These are phyloP conservation scores for Chenopodium quinoa DNA, from an alignment of 148 eudicot species.

Conservation along the genomic window DNA sequence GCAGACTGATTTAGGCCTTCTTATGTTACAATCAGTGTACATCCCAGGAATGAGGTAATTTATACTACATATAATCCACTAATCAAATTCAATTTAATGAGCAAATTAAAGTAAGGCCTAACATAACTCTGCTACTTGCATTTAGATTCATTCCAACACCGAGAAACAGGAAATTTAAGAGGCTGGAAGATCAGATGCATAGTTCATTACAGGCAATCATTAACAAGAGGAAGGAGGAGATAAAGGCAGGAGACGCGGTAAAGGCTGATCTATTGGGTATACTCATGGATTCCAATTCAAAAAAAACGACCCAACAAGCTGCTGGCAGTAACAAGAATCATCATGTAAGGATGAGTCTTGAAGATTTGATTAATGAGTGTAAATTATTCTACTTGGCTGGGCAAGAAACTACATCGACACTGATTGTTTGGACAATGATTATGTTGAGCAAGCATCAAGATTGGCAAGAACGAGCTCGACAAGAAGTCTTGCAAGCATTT, in stretches of 20 bases:
- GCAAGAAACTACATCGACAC: no score
- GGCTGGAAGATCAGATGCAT: conserved; percentile 15
- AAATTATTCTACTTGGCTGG: no score
- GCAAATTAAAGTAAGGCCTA: no score
- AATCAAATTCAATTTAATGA: no score
- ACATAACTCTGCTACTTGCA: not conserved
- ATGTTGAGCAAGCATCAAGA: no score
- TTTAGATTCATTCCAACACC: conserved; percentile 26
- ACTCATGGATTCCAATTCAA: conserved; percentile 26
- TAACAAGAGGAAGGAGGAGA: conserved; percentile 22
- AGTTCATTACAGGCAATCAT: conserved; percentile 7
- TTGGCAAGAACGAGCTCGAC: conserved; percentile 14
- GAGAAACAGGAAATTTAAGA: conserved; percentile 19
- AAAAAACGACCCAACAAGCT: not conserved
- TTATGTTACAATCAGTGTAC: not conserved
- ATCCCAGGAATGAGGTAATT: not conserved
- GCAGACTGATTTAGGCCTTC: not conserved
- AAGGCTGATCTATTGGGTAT: conserved; percentile 28
- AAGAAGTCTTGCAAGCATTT: conserved; percentile 26
- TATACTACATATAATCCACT: not conserved
- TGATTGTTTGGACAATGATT: no score
- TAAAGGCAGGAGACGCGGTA: conserved; percentile 11
- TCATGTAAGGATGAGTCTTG: conserved; percentile 13
- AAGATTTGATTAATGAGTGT: no score
- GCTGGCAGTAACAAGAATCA: not conserved